Percentiles rank a stretch among this genome's conserved stretches.
phyloP scores from a whole-genome alignment of 2,329 filamentous ascomycete species.

The Phyllosticta citriasiana region DNA sequence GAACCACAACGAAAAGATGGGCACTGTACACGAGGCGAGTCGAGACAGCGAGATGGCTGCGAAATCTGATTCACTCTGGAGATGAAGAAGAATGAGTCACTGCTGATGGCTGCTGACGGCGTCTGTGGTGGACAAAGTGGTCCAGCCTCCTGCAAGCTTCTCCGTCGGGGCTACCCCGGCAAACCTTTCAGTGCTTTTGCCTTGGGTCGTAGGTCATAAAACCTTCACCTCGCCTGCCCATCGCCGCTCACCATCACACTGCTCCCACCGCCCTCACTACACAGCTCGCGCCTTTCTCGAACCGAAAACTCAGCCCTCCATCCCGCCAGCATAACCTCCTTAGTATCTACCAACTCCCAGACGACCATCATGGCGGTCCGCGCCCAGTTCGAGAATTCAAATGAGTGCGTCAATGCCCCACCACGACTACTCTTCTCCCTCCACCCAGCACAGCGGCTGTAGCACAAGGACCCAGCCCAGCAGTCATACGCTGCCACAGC shows the following conservation, averaged over 20 bases:
- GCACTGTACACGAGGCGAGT: neutral
- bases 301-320: neutral
- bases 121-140: neutral
- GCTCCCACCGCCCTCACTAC: neutral
- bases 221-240: neutral
- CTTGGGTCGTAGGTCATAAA: slow-evolving; percentile 4
- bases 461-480: neutral
- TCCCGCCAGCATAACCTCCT: neutral
- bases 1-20: neutral
- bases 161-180: neutral
- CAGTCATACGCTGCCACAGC: neutral
- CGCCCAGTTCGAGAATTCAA: slow-evolving; percentile 75
- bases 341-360: neutral
- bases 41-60: neutral
- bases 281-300: neutral
- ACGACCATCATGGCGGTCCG: slow-evolving; percentile 41
- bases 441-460: neutral
- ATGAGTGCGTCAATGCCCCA: slow-evolving; percentile 54
- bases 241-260: neutral
- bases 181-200: neutral
- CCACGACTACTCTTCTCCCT: neutral
- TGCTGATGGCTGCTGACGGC: neutral
- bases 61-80: neutral
- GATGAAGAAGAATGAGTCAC: neutral
- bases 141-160: neutral